Base-by-base conservation (phyloP, 495 filamentous ascomycete genomes). In the Penicillium soppii region DNA sequence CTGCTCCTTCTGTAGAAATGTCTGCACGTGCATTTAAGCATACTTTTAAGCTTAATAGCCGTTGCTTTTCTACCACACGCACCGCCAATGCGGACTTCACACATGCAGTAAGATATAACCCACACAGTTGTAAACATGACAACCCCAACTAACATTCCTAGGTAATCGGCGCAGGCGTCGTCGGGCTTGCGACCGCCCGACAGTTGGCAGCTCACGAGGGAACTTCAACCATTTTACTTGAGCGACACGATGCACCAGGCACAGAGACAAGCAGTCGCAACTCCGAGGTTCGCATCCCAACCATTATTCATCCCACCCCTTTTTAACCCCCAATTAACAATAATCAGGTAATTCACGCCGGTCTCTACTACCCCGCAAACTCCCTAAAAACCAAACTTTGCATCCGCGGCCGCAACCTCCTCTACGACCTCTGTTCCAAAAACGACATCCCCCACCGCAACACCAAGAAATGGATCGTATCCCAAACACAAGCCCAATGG, bases 181-280 rank as follows among this genome's bases (percentile, higher is more conserved):
- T 98, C 20, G 94, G 94, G 4, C 82, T 98, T 3, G 88, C 94
- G n/a, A 81, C 95, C 53, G 90, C 94, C 1, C 80, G 87, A 2
- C 78, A 83, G 56, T 73, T 98, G 21, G 87, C 94, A 44, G 73
- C 64, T 13, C 73, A 76, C 57, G 78, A 82, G 45, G 76, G 80
- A 15, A 81, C 81, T 4, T 80, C 74, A 21, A 95, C 91, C 0
- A 73, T 98, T 10, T 74, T 98, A 10, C 80, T 97, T 4, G 94
- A 98, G 68, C 77, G 85, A 27, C 89, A 97, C 71, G 68, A 76
- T 27, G 76, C 74, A 30, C 80, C 90, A 21, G 94, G 95, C 19
- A 95, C 84, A 39, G 95, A 97, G 77, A 98, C 92, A 0, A 92
- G 88, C 47, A 89, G 86, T 60, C 83, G 92, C 53, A 97, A 97